Conservation (phyloP, 1,139 yeast genomes). For the Suhomyces kunorum region DNA sequence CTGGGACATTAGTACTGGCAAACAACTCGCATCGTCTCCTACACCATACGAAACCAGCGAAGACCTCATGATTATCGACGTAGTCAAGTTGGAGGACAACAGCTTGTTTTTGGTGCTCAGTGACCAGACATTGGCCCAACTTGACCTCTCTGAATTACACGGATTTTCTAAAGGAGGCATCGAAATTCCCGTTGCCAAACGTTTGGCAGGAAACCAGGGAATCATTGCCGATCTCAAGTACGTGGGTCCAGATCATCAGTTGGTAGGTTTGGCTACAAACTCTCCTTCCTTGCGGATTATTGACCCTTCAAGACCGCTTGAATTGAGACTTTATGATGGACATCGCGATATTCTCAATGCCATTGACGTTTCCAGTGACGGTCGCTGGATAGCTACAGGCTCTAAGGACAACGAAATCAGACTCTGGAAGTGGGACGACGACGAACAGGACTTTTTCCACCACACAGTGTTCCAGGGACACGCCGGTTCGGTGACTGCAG, state of each 20-base stretch:
- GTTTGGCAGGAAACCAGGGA: conserved; percentile 92
- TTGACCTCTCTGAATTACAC: conserved; percentile 35
- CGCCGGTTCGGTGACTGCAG: conserved; percentile 82
- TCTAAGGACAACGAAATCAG: conserved; percentile 88
- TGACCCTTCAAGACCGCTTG: conserved; percentile 57
- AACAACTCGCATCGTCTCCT: conserved; percentile 46
- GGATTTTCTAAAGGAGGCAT: conserved; percentile 21
- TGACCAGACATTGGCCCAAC: conserved; percentile 76
- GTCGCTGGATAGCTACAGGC: conserved; percentile 87
- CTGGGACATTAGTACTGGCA: conserved; percentile 51
- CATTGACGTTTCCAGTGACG: conserved; percentile 75
- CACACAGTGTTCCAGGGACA: conserved; percentile 79
- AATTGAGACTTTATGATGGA: conserved; percentile 68
- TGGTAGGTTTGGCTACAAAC: conserved; percentile 85
- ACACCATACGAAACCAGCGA: conserved; percentile 60
- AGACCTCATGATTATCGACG: conserved; percentile 68
- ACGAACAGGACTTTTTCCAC: conserved; percentile 44
- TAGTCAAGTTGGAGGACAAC: conserved; percentile 35
- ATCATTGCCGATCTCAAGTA: conserved; percentile 86
- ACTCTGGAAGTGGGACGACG: conserved; percentile 67
- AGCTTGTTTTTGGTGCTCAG: conserved; percentile 55
- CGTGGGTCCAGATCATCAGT: conserved; percentile 61
- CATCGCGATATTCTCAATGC: conserved; percentile 85
- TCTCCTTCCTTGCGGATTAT: conserved; percentile 86
- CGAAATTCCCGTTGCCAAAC: conserved; percentile 48